Base-by-base conservation (phyloP, 768 basidiomycete genomes). In the Scleroderma citrinum region DNA sequence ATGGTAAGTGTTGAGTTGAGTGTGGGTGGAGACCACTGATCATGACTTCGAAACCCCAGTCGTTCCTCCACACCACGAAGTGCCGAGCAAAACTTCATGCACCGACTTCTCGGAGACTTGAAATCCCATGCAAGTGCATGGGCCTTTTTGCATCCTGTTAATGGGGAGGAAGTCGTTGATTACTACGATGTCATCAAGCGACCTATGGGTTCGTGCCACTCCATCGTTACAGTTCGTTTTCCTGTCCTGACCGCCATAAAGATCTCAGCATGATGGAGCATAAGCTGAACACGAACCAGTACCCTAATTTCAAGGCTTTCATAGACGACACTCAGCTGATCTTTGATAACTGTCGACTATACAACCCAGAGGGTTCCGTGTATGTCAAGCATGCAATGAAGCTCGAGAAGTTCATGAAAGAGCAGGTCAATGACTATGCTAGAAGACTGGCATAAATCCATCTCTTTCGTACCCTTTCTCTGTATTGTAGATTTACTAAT, bases 241-340 rank as follows among this genome's bases (percentile, higher is more conserved):
- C 13, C 40, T 50, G 19, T 53, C 32, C 38, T 16, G 26, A 31
- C 40, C 24, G 53, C 16, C 24, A 24, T 21, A 38, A 59, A 96
- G 92, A 97, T 66, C 80, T 97, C 58, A 69, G 73, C 48, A 92
- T 89, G 2, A 95, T 98, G 81, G 80, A 85, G 56, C 76, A 84
- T 62, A 98, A 92, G 67, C 78, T 98, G n/a, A 85, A 91, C 31
- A 81, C 75, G n/a, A 87, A 87, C 62, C 81, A 87, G 60, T 98
- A 97, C 65, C 65, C 73, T 11, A 73, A 76, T n/a, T 69, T 93
- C 44, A 83, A 84, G 43, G 70, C 74, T 29, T 95, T 97, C 60
- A 65, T 82, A 17, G 78, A 76, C 37, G 96, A 98, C 63, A 85
- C 85, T 14, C 79, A 83, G 54, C 73, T 96, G 47, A 80, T 98